phyloP scores from a whole-genome alignment of 495 filamentous ascomycete genomes.

The Penicillium paradoxum region DNA sequence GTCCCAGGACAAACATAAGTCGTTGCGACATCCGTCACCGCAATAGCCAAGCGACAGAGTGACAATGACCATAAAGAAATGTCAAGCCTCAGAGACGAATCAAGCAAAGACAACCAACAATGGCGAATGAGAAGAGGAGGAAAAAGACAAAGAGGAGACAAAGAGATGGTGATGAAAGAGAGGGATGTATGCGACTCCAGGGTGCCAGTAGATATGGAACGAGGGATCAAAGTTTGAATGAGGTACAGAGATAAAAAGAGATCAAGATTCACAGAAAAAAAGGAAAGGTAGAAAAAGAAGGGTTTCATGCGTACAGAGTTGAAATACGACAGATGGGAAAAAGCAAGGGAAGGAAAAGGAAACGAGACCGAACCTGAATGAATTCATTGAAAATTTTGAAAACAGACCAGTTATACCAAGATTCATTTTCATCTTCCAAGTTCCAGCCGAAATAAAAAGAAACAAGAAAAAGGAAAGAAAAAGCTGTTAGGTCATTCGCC shows the following conservation, averaged over 20 bases:
- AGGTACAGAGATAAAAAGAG: slow-evolving; percentile 12
- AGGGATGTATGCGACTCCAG: slow-evolving; percentile 21
- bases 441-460: slow-evolving; percentile 10
- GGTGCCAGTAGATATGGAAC: slow-evolving; percentile 11
- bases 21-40: background rate
- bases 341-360: slow-evolving; percentile 8
- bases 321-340: slow-evolving; percentile 10
- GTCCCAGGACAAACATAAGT: background rate
- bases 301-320: background rate
- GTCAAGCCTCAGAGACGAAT: background rate
- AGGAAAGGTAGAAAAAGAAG: slow-evolving; percentile 9
- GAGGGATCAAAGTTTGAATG: slow-evolving; percentile 16
- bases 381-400: slow-evolving; percentile 3
- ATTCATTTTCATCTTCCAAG: slow-evolving; percentile 9
- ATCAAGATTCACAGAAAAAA: slow-evolving; percentile 8
- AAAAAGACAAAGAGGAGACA: slow-evolving; percentile 1
- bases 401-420: slow-evolving; percentile 1
- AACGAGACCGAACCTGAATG: background rate
- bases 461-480: slow-evolving; percentile 16
- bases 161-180: slow-evolving; percentile 1
- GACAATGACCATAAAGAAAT: background rate
- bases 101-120: slow-evolving; percentile 2
- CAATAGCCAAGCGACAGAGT: background rate
- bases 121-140: slow-evolving; percentile 3
- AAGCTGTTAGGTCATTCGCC: slow-evolving; percentile 23